Evolutionary conservation across 768 basidiomycete genomes (phyloP).

Genomic region (Lentinula lateritia): DNA sequence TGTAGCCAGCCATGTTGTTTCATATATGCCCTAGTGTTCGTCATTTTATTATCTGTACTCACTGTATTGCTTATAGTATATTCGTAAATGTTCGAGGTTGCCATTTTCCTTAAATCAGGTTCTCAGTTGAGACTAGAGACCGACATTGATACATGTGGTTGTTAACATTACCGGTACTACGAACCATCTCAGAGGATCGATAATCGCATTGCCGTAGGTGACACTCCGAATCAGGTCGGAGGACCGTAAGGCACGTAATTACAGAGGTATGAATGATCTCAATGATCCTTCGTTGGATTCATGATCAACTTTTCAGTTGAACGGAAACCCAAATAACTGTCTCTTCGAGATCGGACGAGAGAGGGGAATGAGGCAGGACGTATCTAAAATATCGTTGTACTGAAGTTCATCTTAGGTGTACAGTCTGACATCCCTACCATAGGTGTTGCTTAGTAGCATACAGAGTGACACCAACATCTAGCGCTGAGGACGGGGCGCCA

Average conservation of each 20-base stretch:
- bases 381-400: background rate
- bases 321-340: background rate
- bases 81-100: background rate
- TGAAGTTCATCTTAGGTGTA: too few relatives aligned
- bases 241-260: background rate
- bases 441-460: too few relatives aligned
- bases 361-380: too few relatives aligned
- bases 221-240: slow-evolving; percentile 40
- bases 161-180: too few relatives aligned
- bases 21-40: background rate
- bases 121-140: background rate
- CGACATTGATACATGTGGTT: too few relatives aligned
- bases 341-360: too few relatives aligned
- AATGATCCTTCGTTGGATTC: too few relatives aligned
- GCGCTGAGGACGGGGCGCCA: too few relatives aligned
- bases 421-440: too few relatives aligned
- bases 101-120: background rate
- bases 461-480: too few relatives aligned
- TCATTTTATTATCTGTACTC: background rate
- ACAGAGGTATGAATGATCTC: too few relatives aligned
- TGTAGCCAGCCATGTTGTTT: slow-evolving; percentile 7
- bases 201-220: slow-evolving; percentile 19
- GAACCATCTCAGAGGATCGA: too few relatives aligned
- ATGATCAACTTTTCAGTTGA: background rate
- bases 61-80: background rate